Evolutionary conservation across 306 rosid genomes (phyloP).

Genomic region (Arachis hypogaea): DNA sequence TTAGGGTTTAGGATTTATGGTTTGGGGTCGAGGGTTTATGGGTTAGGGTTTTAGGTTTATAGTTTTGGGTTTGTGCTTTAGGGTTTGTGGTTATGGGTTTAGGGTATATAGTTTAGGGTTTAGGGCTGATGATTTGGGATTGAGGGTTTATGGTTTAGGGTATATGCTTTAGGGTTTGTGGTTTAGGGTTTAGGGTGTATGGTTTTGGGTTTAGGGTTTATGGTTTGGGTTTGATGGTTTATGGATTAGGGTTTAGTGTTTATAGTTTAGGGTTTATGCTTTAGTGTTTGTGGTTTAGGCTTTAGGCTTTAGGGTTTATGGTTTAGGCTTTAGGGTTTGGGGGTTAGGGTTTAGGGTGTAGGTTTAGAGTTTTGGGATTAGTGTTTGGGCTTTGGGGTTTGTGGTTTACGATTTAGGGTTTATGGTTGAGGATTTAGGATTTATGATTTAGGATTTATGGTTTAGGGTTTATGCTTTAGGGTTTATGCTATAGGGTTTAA

Average conservation of each 20-base stretch:
- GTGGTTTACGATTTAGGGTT: background rate
- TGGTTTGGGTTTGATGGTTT: constrained; percentile 14
- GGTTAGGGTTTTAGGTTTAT: background rate
- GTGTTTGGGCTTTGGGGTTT: background rate
- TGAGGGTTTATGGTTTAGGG: constrained; percentile 11
- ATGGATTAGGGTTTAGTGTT: constrained; percentile 18
- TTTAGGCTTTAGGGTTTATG: background rate
- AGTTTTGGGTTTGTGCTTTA: too few species aligned
- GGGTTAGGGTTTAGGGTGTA: background rate
- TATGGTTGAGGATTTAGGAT: background rate
- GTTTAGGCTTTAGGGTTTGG: background rate
- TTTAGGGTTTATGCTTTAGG: too few species aligned
- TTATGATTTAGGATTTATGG: background rate
- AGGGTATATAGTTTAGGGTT: background rate
- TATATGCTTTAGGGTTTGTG: background rate
- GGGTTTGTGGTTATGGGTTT: too few species aligned
- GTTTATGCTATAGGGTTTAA: too few species aligned
- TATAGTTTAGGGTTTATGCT: background rate
- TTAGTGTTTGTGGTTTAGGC: background rate
- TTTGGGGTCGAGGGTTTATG: constrained; percentile 6
- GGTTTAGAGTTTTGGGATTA: background rate
- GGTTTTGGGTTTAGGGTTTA: background rate
- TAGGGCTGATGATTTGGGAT: background rate
- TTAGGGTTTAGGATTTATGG: background rate
- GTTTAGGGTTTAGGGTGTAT: background rate